Base-by-base conservation (phyloP, 2,329 filamentous ascomycete genomes). In the Fusarium lyarnte region DNA sequence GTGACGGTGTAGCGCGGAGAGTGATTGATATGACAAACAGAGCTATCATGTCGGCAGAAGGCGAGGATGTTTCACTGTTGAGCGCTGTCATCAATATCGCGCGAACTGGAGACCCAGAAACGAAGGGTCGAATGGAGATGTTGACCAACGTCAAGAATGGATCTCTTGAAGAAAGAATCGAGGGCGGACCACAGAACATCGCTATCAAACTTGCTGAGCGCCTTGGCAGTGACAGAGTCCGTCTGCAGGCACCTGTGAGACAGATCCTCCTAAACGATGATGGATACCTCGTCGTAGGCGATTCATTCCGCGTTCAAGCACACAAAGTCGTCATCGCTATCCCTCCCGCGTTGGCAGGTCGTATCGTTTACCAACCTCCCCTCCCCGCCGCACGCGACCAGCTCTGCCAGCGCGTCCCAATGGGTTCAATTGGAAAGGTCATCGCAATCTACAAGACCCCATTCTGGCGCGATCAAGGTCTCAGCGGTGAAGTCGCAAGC, bases 271-370 rank as follows among this genome's bases (percentile, higher is more conserved):
- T 27, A 12, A 52, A 8, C 12, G 12, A 27, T 1, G 12, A 2
- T 10, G 16, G n/a, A 0, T 52, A 27, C 5, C 17, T 52, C 1
- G 8, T 52, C 0, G 31, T 25, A 0, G 31, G 31, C 0, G 31
- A 36, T 14, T 25, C 11, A 8, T 52, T 52, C 33, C n/a, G 12
- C 4, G 12, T 52, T 11, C 23, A 52, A 27, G 47, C 23, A 21
- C 5, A 21, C 3, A 36, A 25, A 3, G 47, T 52, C 9, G 21
- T 25, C n/a, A 52, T 52, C 23, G 17, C 47, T 4, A 36, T 52
- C 0, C 23, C 47, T 0, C 23, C 23, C 0, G 10, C 23, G 1
- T 33, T 36, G 0, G 33, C 49, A n/a, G 33, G 49, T 8, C n/a
- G 23, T 3, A 17, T 52, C 8, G n/a, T 52, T 5, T 52, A 52